These are phyloP conservation scores for Fusarium tuaranense DNA, from an alignment of 2,329 filamentous ascomycete species.

Conservation along the genomic window DNA sequence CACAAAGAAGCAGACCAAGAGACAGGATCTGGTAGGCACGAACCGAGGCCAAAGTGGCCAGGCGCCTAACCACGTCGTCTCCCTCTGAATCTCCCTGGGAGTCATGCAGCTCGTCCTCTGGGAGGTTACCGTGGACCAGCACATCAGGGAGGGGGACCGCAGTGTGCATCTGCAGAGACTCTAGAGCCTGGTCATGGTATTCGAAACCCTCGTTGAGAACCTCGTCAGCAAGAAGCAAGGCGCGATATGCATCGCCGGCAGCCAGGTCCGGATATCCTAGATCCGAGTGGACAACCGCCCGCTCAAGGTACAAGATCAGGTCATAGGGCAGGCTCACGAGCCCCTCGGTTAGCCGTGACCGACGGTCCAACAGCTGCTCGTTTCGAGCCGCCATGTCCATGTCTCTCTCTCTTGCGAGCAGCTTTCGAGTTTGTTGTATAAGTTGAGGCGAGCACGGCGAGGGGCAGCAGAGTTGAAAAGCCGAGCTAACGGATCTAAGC, in stretches of 20 bases:
- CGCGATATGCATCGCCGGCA: conserved; percentile 89
- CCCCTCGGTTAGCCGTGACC: conserved; percentile 67
- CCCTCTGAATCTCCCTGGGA: conserved; percentile 49
- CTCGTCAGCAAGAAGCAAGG: conserved; percentile 88
- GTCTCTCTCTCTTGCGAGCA: not conserved
- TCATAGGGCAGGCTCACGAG: conserved; percentile 69
- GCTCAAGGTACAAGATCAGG: conserved; percentile 73
- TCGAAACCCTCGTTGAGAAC: conserved; percentile 83
- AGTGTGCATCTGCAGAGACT: conserved; percentile 57
- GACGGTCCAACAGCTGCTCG: conserved; percentile 63
- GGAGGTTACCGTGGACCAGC: conserved; percentile 58
- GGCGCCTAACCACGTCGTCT: conserved; percentile 50
- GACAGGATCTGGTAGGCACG: conserved; percentile 71
- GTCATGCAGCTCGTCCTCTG: conserved; percentile 49
- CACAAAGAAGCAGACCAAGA: conserved; percentile 70
- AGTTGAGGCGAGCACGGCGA: conserved; percentile 11
- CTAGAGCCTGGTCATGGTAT: conserved; percentile 77
- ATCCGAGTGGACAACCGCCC: conserved; percentile 77
- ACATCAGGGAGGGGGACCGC: conserved; percentile 56
- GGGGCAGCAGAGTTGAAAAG: conserved; percentile 14
- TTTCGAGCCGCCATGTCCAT: conserved; percentile 54
- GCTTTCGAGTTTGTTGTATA: conserved; percentile 6
- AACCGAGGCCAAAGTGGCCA: conserved; percentile 64
- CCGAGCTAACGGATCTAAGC: conserved; percentile 20
- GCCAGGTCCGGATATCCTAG: conserved; percentile 92